A percentile compares a stretch with the other conserved stretches of the same genome.
phyloP scores from a whole-genome alignment of 2,329 filamentous ascomycete genomes.

The Pseudocercospora cruenta region DNA sequence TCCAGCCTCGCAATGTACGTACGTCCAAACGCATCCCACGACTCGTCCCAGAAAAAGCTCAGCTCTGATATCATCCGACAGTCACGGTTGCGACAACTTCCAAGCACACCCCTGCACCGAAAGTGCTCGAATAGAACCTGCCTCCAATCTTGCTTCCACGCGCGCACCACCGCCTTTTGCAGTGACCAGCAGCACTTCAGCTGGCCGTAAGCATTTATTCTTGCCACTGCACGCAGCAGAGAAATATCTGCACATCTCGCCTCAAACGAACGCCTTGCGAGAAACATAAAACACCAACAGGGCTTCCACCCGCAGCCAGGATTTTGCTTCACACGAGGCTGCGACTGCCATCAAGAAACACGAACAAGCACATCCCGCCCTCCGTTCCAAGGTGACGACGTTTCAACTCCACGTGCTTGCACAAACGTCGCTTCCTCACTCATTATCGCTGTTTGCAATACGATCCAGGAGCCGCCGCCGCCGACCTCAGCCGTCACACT shows the following conservation, averaged over 20 bases:
- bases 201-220: background rate
- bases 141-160: background rate
- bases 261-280: background rate
- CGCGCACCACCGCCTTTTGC: background rate
- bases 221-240: background rate
- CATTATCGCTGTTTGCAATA: constrained; percentile 13
- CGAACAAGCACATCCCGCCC: background rate
- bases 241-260: background rate
- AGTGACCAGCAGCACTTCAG: background rate
- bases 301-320: background rate
- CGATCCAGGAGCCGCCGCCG: constrained; percentile 8
- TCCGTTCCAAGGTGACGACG: background rate
- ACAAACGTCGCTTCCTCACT: constrained; percentile 2
- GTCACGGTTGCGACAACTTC: constrained; percentile 6
- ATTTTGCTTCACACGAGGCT: background rate
- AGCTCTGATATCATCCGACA: constrained; percentile 6
- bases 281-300: background rate
- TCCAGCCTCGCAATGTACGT: constrained; percentile 1
- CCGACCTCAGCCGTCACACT: constrained; percentile 12
- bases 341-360: constrained; percentile 4
- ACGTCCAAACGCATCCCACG: background rate
- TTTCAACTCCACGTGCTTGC: constrained; percentile 6
- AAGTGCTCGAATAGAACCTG: background rate
- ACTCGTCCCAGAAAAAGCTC: background rate
- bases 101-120: constrained; percentile 4